Conservation (phyloP, 1,284 basidiomycete species). For the Earliella scabrosa region DNA sequence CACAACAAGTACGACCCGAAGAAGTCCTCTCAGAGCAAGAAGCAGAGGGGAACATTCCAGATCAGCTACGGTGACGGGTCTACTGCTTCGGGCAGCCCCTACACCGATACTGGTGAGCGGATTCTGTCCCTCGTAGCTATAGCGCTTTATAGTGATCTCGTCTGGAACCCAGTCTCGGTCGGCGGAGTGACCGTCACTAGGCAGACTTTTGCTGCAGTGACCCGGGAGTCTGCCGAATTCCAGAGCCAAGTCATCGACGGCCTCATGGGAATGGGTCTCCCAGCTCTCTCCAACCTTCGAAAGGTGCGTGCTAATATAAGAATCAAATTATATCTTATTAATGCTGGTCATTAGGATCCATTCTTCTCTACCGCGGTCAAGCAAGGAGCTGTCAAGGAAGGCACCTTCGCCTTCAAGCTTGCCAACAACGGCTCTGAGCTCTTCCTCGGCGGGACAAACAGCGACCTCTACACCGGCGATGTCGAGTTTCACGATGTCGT, state of each 20-base stretch:
- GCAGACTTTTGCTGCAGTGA: conserved; percentile 26
- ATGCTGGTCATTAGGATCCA: conserved; percentile 34
- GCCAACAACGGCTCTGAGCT: conserved; percentile 50
- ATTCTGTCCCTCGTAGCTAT: too few species aligned
- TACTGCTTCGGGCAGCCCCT: conserved; percentile 52
- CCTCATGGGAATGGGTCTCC: conserved; percentile 31
- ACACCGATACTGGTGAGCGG: conserved; percentile 49
- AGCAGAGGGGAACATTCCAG: conserved; percentile 40
- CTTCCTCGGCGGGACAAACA: conserved; percentile 58
- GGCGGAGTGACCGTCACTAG: conserved; percentile 27
- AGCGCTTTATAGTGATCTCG: too few species aligned
- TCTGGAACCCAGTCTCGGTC: conserved; percentile 16
- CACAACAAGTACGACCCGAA: conserved; percentile 36
- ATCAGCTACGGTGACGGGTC: conserved; percentile 61
- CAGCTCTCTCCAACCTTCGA: conserved; percentile 20
- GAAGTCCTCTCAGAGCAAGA: conserved; percentile 41
- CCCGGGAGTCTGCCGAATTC: conserved; percentile 19
- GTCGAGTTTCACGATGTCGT: conserved; percentile 28
- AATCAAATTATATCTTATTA: too few species aligned
- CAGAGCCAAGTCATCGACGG: conserved; percentile 23
- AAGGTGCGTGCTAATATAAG: conserved; percentile 5
- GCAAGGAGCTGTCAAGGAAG: conserved; percentile 39
- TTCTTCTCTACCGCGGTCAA: conserved; percentile 52
- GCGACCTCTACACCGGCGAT: conserved; percentile 41
- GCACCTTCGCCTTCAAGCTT: conserved; percentile 62